Evolutionary conservation across 495 filamentous ascomycete species (phyloP).

Genomic region (Margaritispora aquatica): DNA sequence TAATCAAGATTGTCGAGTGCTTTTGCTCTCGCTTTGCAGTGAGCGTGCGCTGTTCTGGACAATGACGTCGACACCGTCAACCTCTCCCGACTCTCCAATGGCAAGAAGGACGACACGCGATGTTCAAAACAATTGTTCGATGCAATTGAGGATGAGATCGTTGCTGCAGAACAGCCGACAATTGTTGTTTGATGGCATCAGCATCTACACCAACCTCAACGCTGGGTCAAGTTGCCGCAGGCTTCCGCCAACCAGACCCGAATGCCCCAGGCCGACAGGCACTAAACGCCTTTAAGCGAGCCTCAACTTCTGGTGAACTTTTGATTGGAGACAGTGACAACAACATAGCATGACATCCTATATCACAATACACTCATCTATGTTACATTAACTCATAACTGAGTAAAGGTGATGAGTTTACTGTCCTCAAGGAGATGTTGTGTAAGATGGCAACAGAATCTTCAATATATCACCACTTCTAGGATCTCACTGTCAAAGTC

Average conservation of each 20-base stretch:
- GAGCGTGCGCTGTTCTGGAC: background rate
- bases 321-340: background rate
- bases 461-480: conserved; percentile 3
- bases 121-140: background rate
- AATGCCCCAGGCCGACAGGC: conserved; percentile 5
- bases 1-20: background rate
- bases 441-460: conserved; percentile 15
- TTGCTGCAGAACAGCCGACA: background rate
- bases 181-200: conserved; percentile 1
- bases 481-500: background rate
- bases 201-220: no score
- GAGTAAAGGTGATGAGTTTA: conserved; percentile 19
- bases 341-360: no score
- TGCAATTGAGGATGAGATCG: background rate
- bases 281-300: conserved; percentile 13
- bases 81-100: background rate
- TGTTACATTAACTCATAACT: background rate
- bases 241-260: conserved; percentile 12
- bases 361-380: no score
- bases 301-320: background rate
- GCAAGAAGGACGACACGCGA: background rate
- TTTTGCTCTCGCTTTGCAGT: background rate
- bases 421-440: conserved; percentile 11
- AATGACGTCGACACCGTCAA: conserved; percentile 3
- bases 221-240: conserved; percentile 4